Evolutionary conservation across 148 eudicot species (phyloP).

Genomic region (Persicaria tinctoria): DNA sequence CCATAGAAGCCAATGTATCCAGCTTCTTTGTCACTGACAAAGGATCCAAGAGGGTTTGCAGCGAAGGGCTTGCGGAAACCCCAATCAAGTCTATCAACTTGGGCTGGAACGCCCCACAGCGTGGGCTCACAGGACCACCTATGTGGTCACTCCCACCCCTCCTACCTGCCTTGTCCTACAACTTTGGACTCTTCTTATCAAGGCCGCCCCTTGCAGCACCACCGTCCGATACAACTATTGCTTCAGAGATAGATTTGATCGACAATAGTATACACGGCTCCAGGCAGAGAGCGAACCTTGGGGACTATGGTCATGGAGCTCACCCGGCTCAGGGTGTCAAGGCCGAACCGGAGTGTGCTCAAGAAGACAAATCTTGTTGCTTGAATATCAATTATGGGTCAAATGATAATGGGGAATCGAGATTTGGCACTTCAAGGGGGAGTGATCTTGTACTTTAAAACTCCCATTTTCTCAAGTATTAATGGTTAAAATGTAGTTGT

Average conservation of each 20-base stretch:
- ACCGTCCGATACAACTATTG: background rate
- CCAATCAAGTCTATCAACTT: background rate
- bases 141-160: background rate
- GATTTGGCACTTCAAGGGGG: background rate
- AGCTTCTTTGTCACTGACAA: background rate
- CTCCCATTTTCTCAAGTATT: background rate
- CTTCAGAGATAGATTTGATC: background rate
- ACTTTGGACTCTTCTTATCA: background rate
- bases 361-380: conserved; percentile 8
- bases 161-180: background rate
- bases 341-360: background rate
- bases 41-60: background rate
- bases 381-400: background rate
- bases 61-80: background rate
- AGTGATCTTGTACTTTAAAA: background rate
- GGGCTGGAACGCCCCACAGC: conserved; percentile 3
- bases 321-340: background rate
- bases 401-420: background rate
- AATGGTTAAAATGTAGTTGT: background rate
- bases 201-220: background rate
- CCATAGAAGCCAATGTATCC: background rate
- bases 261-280: background rate
- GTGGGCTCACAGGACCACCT: background rate
- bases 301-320: too few species aligned
- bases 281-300: background rate